phyloP scores from a whole-genome alignment of 2,329 filamentous ascomycete species.

The Colletotrichum tropicale region DNA sequence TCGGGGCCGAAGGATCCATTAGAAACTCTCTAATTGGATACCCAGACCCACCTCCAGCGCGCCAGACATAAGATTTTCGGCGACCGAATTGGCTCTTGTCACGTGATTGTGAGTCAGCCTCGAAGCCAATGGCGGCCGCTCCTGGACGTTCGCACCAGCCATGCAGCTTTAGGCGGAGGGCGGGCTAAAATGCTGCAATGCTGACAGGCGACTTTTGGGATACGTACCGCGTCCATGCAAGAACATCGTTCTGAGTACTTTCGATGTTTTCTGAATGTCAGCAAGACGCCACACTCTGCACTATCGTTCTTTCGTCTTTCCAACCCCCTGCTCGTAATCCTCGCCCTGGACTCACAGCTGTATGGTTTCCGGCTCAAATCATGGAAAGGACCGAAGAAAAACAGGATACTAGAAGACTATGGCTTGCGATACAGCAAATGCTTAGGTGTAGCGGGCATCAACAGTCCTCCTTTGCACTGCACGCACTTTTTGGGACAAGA shows the following conservation, averaged over 20 bases:
- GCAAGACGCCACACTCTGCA: not conserved
- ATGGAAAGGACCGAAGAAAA: not conserved
- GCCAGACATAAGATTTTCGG: constrained; percentile 35
- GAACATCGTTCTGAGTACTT: not conserved
- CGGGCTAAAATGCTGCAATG: not conserved
- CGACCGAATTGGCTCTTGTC: constrained; percentile 29
- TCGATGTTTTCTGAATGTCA: not conserved
- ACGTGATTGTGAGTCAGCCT: constrained; percentile 22
- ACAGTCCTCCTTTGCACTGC: no score
- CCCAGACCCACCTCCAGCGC: constrained; percentile 27
- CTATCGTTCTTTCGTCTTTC: not conserved
- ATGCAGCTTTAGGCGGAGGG: not conserved
- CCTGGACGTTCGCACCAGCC: not conserved
- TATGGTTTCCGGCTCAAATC: not conserved
- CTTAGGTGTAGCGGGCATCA: no score
- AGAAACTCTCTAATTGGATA: constrained; percentile 29
- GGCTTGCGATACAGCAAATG: no score
- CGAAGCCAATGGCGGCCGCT: constrained; percentile 19
- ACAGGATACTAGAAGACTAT: not conserved
- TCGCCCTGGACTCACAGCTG: not conserved
- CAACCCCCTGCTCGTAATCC: not conserved
- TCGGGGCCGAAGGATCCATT: not conserved
- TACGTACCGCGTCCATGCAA: not conserved
- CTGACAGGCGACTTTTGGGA: not conserved
- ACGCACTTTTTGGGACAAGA: not conserved